Conservation (phyloP, 768 basidiomycete species). For the Udeniomyces megalosporus region DNA sequence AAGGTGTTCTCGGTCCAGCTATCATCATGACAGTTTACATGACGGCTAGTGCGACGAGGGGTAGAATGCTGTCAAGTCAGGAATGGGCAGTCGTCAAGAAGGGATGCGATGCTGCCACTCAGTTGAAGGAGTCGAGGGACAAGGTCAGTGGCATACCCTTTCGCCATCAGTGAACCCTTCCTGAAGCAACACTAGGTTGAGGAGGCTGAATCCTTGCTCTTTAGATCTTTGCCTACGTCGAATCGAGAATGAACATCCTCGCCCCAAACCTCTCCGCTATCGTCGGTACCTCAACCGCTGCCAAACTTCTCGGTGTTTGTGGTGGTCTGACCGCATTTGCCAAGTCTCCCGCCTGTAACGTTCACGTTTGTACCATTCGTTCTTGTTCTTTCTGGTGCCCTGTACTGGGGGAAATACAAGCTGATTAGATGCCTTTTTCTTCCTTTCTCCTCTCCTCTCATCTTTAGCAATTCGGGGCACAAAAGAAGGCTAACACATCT, state of each 20-base stretch:
- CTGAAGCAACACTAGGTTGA: not conserved
- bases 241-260: conserved; percentile 94
- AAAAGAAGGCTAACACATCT: conserved; percentile 65
- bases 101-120: conserved; percentile 77
- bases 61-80: conserved; percentile 48
- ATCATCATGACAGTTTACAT: conserved; percentile 92
- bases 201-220: not conserved
- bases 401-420: too few species aligned
- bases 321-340: conserved; percentile 79
- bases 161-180: not conserved
- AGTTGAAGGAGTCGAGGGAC: conserved; percentile 74
- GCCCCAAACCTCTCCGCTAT: conserved; percentile 97
- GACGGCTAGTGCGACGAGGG: conserved; percentile 80
- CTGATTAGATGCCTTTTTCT: not conserved
- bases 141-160: conserved; percentile 37
- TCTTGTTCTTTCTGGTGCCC: not conserved
- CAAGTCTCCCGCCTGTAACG: conserved; percentile 90
- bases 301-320: conserved; percentile 91
- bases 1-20: conserved; percentile 65
- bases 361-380: conserved; percentile 47
- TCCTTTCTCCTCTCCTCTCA: not conserved
- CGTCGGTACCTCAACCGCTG: conserved; percentile 95
- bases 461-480: conserved; percentile 75
- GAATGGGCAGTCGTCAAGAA: conserved; percentile 68
- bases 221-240: conserved; percentile 97